phyloP scores from a whole-genome alignment of 2,329 filamentous ascomycete species.

The Fusarium protoensiforme region DNA sequence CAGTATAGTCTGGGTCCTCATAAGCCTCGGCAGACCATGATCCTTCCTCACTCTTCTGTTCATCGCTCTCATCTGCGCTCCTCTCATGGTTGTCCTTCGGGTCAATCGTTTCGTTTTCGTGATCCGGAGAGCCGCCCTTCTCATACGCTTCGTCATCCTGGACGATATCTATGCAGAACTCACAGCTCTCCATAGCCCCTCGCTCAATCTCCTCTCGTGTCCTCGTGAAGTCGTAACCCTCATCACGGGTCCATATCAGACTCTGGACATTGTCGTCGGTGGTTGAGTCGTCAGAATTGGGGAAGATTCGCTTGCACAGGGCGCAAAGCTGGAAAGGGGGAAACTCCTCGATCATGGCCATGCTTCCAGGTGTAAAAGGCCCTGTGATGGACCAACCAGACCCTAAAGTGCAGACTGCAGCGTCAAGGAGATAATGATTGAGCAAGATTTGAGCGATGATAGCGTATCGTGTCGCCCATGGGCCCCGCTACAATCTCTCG shows the following conservation, averaged over 20 bases:
- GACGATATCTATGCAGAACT: background rate
- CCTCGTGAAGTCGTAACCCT: background rate
- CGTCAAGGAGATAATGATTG: background rate
- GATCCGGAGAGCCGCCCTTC: background rate
- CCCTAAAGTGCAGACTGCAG: rapidly evolving
- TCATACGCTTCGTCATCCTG: background rate
- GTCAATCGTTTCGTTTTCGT: background rate
- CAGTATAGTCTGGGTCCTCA: background rate
- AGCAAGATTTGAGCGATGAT: background rate
- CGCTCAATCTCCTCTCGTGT: background rate
- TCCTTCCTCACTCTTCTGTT: background rate
- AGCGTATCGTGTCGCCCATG: background rate
- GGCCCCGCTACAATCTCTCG: background rate
- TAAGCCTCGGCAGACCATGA: background rate
- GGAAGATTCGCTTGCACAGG: background rate
- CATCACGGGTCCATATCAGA: background rate
- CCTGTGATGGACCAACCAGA: background rate
- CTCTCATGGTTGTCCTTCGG: background rate
- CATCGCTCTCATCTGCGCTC: background rate
- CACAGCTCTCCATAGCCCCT: background rate
- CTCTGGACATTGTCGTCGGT: background rate
- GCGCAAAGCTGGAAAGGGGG: background rate
- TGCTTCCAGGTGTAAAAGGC: background rate
- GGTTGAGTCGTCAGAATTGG: background rate
- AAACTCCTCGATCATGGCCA: background rate